Evolutionary conservation across 441 rosid genomes (phyloP).

Genomic region (Raphanus hybrid): DNA sequence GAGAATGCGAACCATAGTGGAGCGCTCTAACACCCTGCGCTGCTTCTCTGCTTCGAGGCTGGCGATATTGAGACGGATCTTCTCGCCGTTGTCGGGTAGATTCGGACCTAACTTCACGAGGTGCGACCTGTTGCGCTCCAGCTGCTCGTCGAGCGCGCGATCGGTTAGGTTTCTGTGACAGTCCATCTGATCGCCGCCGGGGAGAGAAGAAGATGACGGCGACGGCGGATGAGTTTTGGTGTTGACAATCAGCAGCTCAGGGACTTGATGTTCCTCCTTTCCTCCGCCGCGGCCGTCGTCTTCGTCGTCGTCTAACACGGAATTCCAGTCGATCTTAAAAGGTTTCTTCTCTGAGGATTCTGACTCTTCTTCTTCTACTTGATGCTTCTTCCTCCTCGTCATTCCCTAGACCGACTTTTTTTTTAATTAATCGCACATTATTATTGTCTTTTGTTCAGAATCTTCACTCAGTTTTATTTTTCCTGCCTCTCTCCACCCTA

Average conservation of each 20-base stretch:
- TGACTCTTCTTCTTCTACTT: conserved; percentile 4
- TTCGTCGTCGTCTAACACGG: conserved; percentile 28
- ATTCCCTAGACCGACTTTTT: neutral
- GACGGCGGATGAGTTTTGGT: conserved; percentile 22
- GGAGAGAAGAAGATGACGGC: neutral
- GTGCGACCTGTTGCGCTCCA: conserved; percentile 41
- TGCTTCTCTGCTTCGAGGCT: conserved; percentile 56
- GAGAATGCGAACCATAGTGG: conserved; percentile 41
- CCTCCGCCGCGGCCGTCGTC: conserved; percentile 7
- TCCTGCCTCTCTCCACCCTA: too few species aligned
- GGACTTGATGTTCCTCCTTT: conserved; percentile 43
- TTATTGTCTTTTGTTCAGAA: conserved; percentile 11
- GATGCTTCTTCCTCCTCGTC: conserved; percentile 17
- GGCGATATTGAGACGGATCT: conserved; percentile 42
- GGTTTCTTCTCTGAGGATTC: conserved; percentile 37
- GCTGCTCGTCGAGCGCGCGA: conserved; percentile 44
- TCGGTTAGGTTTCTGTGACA: conserved; percentile 37
- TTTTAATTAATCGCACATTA: neutral
- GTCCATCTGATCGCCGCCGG: conserved; percentile 42
- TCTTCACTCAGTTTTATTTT: conserved; percentile 6
- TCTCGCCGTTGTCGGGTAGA: conserved; percentile 65
- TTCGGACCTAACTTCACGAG: neutral
- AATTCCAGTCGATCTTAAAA: conserved; percentile 53
- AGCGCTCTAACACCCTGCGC: conserved; percentile 45
- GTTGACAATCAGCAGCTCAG: conserved; percentile 40